These are phyloP conservation scores for Trichopus zeylanicus DNA, from an alignment of 116 monocot genomes.

Conservation along the genomic window DNA sequence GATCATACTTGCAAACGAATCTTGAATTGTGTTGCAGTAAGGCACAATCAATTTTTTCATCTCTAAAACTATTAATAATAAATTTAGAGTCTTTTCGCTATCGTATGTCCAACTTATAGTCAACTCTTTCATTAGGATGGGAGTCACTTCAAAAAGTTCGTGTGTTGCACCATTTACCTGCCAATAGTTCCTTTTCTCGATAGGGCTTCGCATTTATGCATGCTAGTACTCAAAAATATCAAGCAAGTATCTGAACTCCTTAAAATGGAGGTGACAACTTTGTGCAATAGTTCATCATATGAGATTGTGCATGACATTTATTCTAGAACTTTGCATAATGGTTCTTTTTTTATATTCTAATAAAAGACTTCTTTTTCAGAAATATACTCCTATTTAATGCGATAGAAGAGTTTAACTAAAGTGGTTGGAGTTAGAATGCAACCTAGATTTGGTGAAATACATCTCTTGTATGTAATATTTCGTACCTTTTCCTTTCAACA, in stretches of 20 bases:
- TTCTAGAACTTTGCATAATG: too few relatives aligned
- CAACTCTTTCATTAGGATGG: too few relatives aligned
- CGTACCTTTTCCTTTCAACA: background rate
- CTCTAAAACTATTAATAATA: constrained; percentile 29
- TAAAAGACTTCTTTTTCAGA: too few relatives aligned
- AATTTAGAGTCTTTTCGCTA: constrained; percentile 58
- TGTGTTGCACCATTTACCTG: constrained; percentile 55
- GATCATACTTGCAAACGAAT: too few relatives aligned
- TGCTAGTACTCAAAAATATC: constrained; percentile 76
- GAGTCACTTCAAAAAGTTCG: constrained; percentile 50
- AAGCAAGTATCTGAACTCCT: constrained; percentile 81
- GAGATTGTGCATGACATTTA: too few relatives aligned
- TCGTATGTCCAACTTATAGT: too few relatives aligned
- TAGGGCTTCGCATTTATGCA: constrained; percentile 88
- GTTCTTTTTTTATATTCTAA: constrained; percentile 39
- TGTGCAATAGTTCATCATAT: too few relatives aligned
- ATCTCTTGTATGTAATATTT: constrained; percentile 85
- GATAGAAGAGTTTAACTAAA: constrained; percentile 72
- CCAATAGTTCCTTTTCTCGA: constrained; percentile 60
- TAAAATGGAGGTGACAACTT: too few relatives aligned
- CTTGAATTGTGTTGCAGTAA: too few relatives aligned
- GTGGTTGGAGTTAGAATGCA: constrained; percentile 66
- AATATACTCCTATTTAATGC: constrained; percentile 73
- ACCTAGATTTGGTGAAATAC: constrained; percentile 85
- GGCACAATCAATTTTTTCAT: too few relatives aligned